Conservation (phyloP, 768 basidiomycete species). For the Panaeolus papilionaceus region DNA sequence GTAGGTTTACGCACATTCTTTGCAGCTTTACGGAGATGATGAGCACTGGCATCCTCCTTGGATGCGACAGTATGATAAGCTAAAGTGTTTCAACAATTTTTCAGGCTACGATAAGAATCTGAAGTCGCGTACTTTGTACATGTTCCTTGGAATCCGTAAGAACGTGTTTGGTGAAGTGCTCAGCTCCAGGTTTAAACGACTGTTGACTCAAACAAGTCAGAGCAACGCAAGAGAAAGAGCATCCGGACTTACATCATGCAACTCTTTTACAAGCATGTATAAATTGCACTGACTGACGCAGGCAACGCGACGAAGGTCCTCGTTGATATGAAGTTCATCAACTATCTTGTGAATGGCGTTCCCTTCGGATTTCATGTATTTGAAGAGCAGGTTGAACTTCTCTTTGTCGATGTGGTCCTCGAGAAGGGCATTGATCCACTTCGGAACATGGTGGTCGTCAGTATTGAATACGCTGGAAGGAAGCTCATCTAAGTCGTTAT, state of each 20-base stretch:
- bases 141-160: neutral
- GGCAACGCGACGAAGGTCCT: neutral
- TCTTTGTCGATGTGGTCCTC: neutral
- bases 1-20: neutral
- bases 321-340: neutral
- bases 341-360: neutral
- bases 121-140: neutral
- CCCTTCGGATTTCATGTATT: neutral
- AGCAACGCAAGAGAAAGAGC: neutral
- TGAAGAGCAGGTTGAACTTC: neutral
- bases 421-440: neutral
- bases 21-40: neutral
- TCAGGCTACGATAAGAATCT: too few relatives aligned
- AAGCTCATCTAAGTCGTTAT: neutral
- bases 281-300: neutral
- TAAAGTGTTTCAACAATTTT: neutral
- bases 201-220: neutral
- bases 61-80: neutral
- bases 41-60: neutral
- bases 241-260: neutral
- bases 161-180: neutral
- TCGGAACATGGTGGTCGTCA: neutral
- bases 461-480: neutral
- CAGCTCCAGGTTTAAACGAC: neutral
- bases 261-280: neutral